Base-by-base conservation (phyloP, 2,329 filamentous ascomycete species). In the Colletotrichum sp. region DNA sequence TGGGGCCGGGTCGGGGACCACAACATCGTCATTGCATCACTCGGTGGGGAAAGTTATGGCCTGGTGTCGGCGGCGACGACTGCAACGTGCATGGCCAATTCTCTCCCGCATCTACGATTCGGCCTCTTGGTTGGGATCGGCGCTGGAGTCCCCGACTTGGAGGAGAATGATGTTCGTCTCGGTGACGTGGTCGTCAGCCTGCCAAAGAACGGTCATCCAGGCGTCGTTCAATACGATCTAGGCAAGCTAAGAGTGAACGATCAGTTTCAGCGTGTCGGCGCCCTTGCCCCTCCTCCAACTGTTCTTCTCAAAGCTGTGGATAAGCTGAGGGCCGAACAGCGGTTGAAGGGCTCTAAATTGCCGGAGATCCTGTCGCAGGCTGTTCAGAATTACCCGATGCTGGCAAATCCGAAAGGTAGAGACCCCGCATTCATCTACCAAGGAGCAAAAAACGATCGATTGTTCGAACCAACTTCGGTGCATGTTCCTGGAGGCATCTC, bases 1-100 rank as follows among this genome's bases (percentile, higher is more conserved):
- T 64, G 79, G 7, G 80, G 80, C 2, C 39, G 22, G 2, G 63
- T 79, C 1, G 74, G 74, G 4, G 25, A 65, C 3, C 79, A 79
- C 27, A 78, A 80, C 22, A 55, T 80, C 12, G 78, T 79, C 9
- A 78, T 80, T 25, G 76, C 79, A 6, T 57, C 69, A 0, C 52
- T 81, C 16, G 78, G 78, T 0, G n/a, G 32, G 0, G 74, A 72
- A 2, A 71, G 68, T 16, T 78, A 77, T 16, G 79, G 79, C 16
- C 66, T 44, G 1, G 15, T 22, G 1, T 66, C 67, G 0, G 66
- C 67, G 0, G 67, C 72, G 3, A 48, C 36, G 27, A 82, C 82
- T 2, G 82, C 80, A 1, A 77, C 52, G 8, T 71, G 80, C 32
- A 81, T 85, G 79, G 59, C 81, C 9, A 83, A 71, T 63, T 85